Evolutionary conservation across 2,329 filamentous ascomycete species (phyloP), one percentile per base, ranked within the genome.

Genomic region (Aspergillus pseudoglaucus): DNA sequence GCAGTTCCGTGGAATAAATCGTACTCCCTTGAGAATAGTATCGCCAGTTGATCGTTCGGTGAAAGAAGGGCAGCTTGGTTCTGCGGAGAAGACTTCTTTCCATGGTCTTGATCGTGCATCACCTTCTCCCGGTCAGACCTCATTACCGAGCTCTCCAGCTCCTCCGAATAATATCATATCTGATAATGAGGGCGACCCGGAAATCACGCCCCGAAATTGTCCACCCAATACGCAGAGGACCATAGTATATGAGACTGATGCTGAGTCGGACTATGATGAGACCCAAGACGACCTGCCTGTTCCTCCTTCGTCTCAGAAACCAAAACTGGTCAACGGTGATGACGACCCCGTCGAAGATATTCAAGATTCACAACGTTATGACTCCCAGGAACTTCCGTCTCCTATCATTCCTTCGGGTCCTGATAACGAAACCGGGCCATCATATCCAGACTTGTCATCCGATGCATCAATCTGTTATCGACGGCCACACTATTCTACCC

Each of bases 231-330:
- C 52, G 12, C 57, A 61, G 33, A 60, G 59, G 43, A 66, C 58
- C 2, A 61, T 72, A n/a, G 53, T 72, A 12, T 71, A 71, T 53
- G 69, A 71, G 45, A 72, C 69, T 2, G 69, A 71, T 52, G 67
- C 60, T 2, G 69, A 71, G n/a, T 58, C 63, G 10, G 65, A 70
- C 12, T 59, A 61, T 23, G 60, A 57, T 20, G 65, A 67, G 7
- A 47, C 54, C 14, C 53, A 63, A n/a, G 53, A 63, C 35, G 55
- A 55, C 6, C 44, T 47, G 14, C 48, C 57, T 3, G 41, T 38
- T 32, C 45, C 55, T 25, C 48, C 47, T 17, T 50, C 52, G 22
- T 50, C 48, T 14, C 20, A 45, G 23, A 35, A 46, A 15, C 39
- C 20, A 8, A 27, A 33, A 18, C n/a, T 46, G 6, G 4, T 20